A percentile compares a stretch with the other conserved stretches of the same genome.
These are phyloP conservation scores for Nakazawaea ambrosiae DNA, from an alignment of 805 yeast species.

Conservation along the genomic window DNA sequence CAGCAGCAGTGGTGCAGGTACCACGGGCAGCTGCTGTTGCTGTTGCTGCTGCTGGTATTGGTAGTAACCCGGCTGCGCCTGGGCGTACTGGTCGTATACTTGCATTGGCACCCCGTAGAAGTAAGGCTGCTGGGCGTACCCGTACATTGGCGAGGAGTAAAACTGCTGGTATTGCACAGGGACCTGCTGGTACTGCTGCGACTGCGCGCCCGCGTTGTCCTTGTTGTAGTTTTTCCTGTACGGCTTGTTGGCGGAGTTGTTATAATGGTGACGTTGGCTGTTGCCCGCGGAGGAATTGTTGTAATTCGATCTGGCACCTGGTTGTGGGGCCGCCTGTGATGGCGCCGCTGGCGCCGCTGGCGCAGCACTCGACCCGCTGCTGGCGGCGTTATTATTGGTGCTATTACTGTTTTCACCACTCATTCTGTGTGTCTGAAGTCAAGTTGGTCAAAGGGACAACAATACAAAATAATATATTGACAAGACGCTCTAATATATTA, in stretches of 20 bases:
- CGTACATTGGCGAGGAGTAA: constrained; percentile 2
- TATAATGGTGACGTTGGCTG: constrained; percentile 3
- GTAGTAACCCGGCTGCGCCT: not conserved
- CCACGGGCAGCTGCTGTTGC: not conserved
- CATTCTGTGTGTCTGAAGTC: no score
- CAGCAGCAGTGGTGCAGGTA: not conserved
- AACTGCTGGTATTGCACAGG: constrained; percentile 1
- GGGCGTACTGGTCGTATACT: constrained; percentile 5
- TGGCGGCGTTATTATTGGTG: no score
- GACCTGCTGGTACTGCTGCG: constrained; percentile 2
- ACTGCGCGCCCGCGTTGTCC: constrained; percentile 5
- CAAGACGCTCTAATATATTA: no score
- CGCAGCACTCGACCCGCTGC: no score
- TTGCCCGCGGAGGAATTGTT: no score
- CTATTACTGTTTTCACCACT: no score
- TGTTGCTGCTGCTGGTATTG: constrained; percentile 2
- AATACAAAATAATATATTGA: no score
- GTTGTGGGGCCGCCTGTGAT: constrained; percentile 1
- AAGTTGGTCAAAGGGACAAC: no score
- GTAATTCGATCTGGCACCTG: not conserved
- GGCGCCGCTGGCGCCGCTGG: constrained; percentile 4
- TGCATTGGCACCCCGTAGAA: constrained; percentile 4
- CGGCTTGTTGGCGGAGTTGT: constrained; percentile 9
- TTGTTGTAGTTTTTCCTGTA: constrained; percentile 10
- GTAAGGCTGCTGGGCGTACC: constrained; percentile 4